Evolutionary conservation across 441 rosid species (phyloP).

Genomic region (Aquilaria agallochum): DNA sequence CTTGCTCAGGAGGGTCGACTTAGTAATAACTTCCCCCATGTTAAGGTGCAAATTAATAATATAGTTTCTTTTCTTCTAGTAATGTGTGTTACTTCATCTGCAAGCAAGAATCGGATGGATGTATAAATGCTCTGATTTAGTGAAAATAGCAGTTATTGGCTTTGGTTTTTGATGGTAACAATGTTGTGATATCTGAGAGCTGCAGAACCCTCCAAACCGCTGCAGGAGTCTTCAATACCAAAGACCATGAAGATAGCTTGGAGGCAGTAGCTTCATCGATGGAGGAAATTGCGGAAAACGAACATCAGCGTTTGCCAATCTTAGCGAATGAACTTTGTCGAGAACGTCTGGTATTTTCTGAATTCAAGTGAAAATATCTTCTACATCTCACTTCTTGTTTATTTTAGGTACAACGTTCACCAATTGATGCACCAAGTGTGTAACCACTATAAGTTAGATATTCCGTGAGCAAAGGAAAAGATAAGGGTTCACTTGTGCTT

Average conservation of each 20-base stretch:
- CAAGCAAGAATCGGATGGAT: too few relatives aligned
- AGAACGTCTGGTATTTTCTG: slow-evolving; percentile 54
- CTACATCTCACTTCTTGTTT: neutral
- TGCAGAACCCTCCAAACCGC: slow-evolving; percentile 86
- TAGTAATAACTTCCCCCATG: slow-evolving; percentile 80
- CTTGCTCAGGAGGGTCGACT: slow-evolving; percentile 37
- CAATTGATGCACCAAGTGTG: too few relatives aligned
- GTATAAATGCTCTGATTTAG: too few relatives aligned
- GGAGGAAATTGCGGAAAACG: slow-evolving; percentile 17
- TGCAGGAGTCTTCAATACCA: slow-evolving; percentile 48
- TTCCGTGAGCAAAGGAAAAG: too few relatives aligned
- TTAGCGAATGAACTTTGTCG: slow-evolving; percentile 73
- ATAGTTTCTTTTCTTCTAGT: neutral
- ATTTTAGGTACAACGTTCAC: too few relatives aligned
- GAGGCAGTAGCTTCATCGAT: slow-evolving; percentile 13
- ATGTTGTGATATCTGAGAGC: neutral
- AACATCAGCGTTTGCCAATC: slow-evolving; percentile 41
- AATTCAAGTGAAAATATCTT: too few relatives aligned
- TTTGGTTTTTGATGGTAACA: neutral
- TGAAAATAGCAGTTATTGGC: too few relatives aligned
- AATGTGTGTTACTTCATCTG: too few relatives aligned
- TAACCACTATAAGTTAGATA: too few relatives aligned
- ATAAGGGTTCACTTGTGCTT: too few relatives aligned
- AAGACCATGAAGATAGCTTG: slow-evolving; percentile 16
- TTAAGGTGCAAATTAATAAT: slow-evolving; percentile 36